Evolutionary conservation across 2,329 filamentous ascomycete species (phyloP).

Genomic region (Venturia nashicola): DNA sequence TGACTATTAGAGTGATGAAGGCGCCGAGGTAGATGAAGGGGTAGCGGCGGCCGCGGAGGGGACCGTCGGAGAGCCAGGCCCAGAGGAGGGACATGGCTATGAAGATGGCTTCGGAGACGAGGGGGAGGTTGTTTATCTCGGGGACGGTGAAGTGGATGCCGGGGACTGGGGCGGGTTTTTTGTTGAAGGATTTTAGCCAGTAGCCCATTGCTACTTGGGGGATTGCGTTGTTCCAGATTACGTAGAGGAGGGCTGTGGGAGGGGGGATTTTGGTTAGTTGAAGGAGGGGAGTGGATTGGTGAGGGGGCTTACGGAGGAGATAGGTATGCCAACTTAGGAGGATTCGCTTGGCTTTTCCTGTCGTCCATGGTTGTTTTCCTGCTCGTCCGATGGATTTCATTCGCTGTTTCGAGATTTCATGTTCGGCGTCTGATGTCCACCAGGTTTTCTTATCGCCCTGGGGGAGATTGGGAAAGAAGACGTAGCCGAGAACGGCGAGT

Average conservation of each 20-base stretch:
- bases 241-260: not conserved
- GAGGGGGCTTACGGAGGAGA: conserved; percentile 23
- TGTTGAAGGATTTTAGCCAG: not conserved
- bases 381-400: not conserved
- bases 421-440: not conserved
- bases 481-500: conserved; percentile 37
- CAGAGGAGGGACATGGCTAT: not conserved
- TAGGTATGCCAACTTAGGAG: conserved; percentile 55
- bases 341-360: conserved; percentile 45
- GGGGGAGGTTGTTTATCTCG: not conserved
- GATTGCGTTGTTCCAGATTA: not conserved
- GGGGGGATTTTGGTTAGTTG: not conserved
- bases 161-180: not conserved
- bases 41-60: not conserved
- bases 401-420: not conserved
- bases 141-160: not conserved
- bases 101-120: not conserved
- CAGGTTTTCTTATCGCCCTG: conserved; percentile 24
- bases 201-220: not conserved
- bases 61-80: not conserved
- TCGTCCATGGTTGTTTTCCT: conserved; percentile 17
- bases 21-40: not conserved
- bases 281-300: not conserved
- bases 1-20: not conserved
- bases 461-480: conserved; percentile 37